Percentiles rank a stretch among this genome's conserved stretches.
Conservation (phyloP, 768 basidiomycete species). For the Chalciporus chontae region DNA sequence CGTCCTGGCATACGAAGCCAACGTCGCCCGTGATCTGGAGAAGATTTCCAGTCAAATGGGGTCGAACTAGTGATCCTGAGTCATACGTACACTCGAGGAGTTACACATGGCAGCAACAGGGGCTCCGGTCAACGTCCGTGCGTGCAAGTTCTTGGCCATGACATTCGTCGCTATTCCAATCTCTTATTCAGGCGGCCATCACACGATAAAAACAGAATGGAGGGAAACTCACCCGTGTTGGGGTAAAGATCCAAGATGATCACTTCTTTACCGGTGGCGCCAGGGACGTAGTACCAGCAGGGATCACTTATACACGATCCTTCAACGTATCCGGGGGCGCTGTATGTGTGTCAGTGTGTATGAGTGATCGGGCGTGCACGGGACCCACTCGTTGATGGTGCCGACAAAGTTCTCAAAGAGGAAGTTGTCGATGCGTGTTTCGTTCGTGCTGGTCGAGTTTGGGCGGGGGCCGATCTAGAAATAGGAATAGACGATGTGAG, state of each 20-base stretch:
- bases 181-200: too few relatives aligned
- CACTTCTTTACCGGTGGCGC: conserved; percentile 57
- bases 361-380: too few relatives aligned
- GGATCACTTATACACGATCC: conserved; percentile 53
- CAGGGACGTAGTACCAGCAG: conserved; percentile 49
- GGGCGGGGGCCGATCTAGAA: conserved; percentile 40
- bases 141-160: conserved; percentile 45
- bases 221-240: conserved; percentile 39
- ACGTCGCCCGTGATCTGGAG: conserved; percentile 42
- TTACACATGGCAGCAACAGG: conserved; percentile 55
- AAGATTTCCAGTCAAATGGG: not conserved
- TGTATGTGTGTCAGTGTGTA: conserved; percentile 5
- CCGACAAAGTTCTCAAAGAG: conserved; percentile 53
- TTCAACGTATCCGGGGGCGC: conserved; percentile 45
- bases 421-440: conserved; percentile 56
- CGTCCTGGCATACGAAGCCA: conserved; percentile 50
- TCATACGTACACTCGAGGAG: conserved; percentile 36
- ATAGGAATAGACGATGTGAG: not conserved
- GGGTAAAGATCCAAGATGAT: conserved; percentile 57
- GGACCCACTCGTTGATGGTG: conserved; percentile 42
- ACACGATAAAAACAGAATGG: not conserved
- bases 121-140: conserved; percentile 41
- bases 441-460: conserved; percentile 42
- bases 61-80: not conserved
- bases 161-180: conserved; percentile 37